phyloP scores from a whole-genome alignment of 1,139 yeast species.

The Citeromyces hawaiiensis region DNA sequence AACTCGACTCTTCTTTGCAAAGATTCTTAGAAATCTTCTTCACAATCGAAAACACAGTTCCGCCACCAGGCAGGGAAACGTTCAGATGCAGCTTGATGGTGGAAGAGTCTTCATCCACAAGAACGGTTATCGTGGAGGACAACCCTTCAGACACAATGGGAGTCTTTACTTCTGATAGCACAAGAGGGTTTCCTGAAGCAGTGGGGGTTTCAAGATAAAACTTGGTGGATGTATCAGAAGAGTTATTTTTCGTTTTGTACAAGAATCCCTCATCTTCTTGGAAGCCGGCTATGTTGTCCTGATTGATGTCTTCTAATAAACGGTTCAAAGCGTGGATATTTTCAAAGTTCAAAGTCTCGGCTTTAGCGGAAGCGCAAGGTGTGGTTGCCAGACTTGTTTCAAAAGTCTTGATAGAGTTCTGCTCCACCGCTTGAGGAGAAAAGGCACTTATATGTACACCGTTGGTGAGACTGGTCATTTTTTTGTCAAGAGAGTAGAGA shows the following conservation, averaged over 20 bases:
- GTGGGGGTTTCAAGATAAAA: neutral
- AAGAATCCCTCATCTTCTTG: neutral
- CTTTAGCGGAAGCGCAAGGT: neutral
- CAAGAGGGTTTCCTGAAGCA: neutral
- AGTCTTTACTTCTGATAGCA: neutral
- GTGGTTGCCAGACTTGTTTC: neutral
- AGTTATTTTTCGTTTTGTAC: neutral
- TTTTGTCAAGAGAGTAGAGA: neutral
- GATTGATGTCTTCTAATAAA: neutral
- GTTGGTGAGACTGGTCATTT: neutral
- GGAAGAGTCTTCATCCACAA: conserved; percentile 14
- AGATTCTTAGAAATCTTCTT: conserved; percentile 4
- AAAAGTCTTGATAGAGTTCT: neutral
- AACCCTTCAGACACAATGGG: neutral
- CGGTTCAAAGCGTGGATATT: neutral
- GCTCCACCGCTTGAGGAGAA: neutral
- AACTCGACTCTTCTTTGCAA: conserved; percentile 1
- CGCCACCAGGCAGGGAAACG: conserved; percentile 5
- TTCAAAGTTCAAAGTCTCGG: neutral
- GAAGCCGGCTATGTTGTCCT: neutral
- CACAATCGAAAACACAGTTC: conserved; percentile 2
- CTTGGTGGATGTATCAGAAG: neutral
- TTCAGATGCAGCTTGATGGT: conserved; percentile 10
- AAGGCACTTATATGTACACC: neutral
- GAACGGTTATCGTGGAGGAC: neutral